Base-by-base conservation (phyloP, 805 yeast genomes). In the Tanozyma kutaoensis region DNA sequence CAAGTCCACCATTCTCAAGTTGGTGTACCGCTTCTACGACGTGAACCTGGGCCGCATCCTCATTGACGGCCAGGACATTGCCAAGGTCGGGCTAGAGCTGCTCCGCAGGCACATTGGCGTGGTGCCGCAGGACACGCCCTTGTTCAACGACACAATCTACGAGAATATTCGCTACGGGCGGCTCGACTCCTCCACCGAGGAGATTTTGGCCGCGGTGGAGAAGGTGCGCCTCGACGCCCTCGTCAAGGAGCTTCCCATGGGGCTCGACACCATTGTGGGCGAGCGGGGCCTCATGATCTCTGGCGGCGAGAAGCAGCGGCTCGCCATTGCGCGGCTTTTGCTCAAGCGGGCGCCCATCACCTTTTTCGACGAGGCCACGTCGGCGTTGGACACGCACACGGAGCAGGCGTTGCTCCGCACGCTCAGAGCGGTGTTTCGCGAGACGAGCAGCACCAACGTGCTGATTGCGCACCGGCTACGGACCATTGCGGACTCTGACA, bases 271-370 rank as follows among this genome's bases (percentile, higher is more conserved):
- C 0, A 62, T 81, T 31, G 98, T 91, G 12, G 98, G 98, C 26
- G 98, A 91, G 50, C 62, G 93, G 45, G 98, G 98, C n/a, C 66
- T 91, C 67, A 91, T 91, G 98, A 86, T 91, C 25, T 84, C 95
- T 15, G 98, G 98, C n/a, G 98, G 98, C 34, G 98, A 91, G 49
- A 86, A 91, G 48, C 98, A 91, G 53, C 61, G 98, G 35, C 60
- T 91, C 23, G 97, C 98, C 0, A 84, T 91, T 37, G 91, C 96
- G 1, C 66, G 98, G 36, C 69, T 91, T n/a, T 51, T 91, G 24
- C 55, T 91, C 39, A 91, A 91, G 50, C 65, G 72, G 36, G 72
- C 96, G 0, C 88, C 91, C 15, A 82, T 91, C 26, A 79, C 93
- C 30, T 88, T 91, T 50, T 86, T 91, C 39, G 98, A 91, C 46